phyloP scores from a whole-genome alignment of 257 asterid genomes.

The Solanum appendiculatum region DNA sequence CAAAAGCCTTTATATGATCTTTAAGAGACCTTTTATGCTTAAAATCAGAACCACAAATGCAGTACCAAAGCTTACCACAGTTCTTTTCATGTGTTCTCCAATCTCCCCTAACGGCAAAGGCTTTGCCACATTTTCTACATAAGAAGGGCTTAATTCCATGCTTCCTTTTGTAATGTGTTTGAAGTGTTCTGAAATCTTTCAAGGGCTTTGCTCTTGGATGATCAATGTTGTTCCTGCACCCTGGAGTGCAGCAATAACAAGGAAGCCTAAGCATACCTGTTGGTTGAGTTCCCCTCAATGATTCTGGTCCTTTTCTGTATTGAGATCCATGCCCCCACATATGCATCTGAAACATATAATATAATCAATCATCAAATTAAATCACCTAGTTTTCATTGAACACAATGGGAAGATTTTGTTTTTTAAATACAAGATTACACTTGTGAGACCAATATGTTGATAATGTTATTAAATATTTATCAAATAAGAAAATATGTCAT shows the following conservation, averaged over 20 bases:
- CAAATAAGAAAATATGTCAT: too few species aligned
- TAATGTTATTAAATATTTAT: too few species aligned
- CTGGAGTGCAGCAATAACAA: slow-evolving; percentile 79
- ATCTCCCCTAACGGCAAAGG: slow-evolving; percentile 78
- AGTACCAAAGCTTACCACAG: slow-evolving; percentile 83
- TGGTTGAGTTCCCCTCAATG: slow-evolving; percentile 83
- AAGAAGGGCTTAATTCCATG: slow-evolving; percentile 90
- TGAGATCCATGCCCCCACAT: slow-evolving; percentile 99
- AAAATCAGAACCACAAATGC: slow-evolving; percentile 74
- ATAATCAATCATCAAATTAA: too few species aligned
- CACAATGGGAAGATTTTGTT: too few species aligned
- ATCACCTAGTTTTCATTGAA: too few species aligned
- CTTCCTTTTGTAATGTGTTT: slow-evolving; percentile 84
- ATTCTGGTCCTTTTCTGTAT: slow-evolving; percentile 82
- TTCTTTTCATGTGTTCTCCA: slow-evolving; percentile 90
- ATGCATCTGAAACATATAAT: slow-evolving; percentile 51
- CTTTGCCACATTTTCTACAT: slow-evolving; percentile 77
- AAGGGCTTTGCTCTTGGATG: slow-evolving; percentile 19
- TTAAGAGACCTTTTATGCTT: slow-evolving; percentile 77
- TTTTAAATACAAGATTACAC: too few species aligned
- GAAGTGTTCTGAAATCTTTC: slow-evolving; percentile 86
- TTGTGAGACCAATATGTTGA: too few species aligned
- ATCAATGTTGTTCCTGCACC: slow-evolving; percentile 80
- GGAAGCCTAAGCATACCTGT: slow-evolving; percentile 88
- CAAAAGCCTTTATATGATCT: slow-evolving; percentile 78